Base-by-base conservation (phyloP, 345 rosid genomes). In the Dipteronia sinensis region DNA sequence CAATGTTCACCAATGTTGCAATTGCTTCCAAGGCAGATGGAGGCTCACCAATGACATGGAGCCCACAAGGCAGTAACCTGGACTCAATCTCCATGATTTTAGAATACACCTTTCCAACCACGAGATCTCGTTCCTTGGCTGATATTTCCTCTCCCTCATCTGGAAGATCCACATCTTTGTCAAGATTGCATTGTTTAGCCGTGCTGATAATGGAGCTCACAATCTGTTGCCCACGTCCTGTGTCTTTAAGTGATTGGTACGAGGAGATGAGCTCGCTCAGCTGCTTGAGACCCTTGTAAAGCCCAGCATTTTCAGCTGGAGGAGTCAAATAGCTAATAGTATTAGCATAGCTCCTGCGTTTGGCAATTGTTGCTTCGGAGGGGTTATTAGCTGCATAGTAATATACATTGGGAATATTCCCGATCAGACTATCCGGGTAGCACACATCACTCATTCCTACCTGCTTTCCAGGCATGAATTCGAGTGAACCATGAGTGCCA, bases 391-490 rank as follows among this genome's bases (percentile, higher is more conserved):
- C 98, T 7, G 99, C 99, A 44, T 96, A 96, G 69, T 96, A 96
- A 79, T 96, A 96, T 0, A 96, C 92, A 78, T 96, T 96, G 10
- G 99, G 99, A 44, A 96, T 96, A 67, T 96, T 96, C 69, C 99
- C 99, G 3, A 96, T 96, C 47, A 96, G 98, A 84, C 98, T 94
- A 75, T 96, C 99, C 0, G 99, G 99, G 80, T 75, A 96, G 75
- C 99, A 96, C 65, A 76, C 97, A 65, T 96, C 99, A 23, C 99
- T 96, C 99, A 96, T 96, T 69, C 99, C 99, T 81, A 96, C 99
- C 89, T 96, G 99, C 85, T 96, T 96, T 73, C 99, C 99, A 0
- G 99, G 99, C 99, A 96, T 96, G 82, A 96, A 96, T 87, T 96
- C 98, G 0, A 96, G 97, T 0, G 98, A 96, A 11, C 99, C 99